phyloP scores from a whole-genome alignment of 2,329 filamentous ascomycete species.

The Trichoderma hamatum region DNA sequence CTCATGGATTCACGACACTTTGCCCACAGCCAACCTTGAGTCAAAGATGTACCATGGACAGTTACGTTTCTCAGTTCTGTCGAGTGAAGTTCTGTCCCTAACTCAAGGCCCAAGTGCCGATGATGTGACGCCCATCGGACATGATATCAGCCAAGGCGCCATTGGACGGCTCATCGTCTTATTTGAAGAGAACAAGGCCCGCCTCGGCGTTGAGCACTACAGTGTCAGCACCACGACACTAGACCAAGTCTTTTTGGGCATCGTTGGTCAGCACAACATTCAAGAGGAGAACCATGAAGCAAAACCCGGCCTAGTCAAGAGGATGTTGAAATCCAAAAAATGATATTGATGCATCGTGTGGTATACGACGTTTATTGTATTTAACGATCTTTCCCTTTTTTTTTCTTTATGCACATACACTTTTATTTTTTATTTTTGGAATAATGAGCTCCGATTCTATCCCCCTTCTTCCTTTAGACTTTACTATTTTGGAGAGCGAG shows the following conservation, averaged over 20 bases:
- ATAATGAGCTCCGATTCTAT: not conserved
- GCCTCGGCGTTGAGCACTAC: slow-evolving; percentile 79
- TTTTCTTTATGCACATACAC: not conserved
- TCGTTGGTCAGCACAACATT: slow-evolving; percentile 79
- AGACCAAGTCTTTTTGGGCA: slow-evolving; percentile 86
- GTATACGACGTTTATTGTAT: not conserved
- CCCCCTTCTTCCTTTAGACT: not conserved
- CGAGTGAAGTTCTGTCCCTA: slow-evolving; percentile 43
- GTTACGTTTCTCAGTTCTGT: slow-evolving; percentile 78
- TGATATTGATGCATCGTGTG: not conserved
- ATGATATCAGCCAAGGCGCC: slow-evolving; percentile 48
- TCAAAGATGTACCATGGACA: slow-evolving; percentile 81
- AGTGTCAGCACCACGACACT: slow-evolving; percentile 84
- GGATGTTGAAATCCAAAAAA: not conserved
- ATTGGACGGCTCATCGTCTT: slow-evolving; percentile 71
- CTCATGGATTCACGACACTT: slow-evolving; percentile 63
- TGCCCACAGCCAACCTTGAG: slow-evolving; percentile 70
- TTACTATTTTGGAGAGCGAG: not conserved
- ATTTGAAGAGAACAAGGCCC: slow-evolving; percentile 70
- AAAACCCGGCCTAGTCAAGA: slow-evolving; percentile 31
- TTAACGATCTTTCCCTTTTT: not conserved
- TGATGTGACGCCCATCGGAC: slow-evolving; percentile 30
- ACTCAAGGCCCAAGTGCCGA: slow-evolving; percentile 32
- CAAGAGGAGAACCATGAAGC: slow-evolving; percentile 67
- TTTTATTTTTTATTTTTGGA: not conserved